These are phyloP conservation scores for Lathyrus aphaca DNA, from an alignment of 306 rosid species.

Conservation along the genomic window DNA sequence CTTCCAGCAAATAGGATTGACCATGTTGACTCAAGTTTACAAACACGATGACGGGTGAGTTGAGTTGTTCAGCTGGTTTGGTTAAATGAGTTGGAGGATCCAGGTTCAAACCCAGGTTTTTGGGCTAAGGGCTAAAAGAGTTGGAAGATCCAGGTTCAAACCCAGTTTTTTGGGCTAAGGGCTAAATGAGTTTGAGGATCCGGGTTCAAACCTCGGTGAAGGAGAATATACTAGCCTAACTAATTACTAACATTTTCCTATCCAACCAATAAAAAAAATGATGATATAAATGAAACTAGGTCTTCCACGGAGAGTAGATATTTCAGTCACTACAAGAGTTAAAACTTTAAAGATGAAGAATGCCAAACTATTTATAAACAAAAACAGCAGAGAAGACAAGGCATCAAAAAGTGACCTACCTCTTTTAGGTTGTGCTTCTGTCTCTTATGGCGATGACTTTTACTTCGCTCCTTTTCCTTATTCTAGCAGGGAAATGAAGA, in stretches of 20 bases:
- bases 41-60: background rate
- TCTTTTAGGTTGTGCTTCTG: constrained; percentile 73
- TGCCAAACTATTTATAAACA: constrained; percentile 14
- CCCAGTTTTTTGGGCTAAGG: no score
- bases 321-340: constrained; percentile 8
- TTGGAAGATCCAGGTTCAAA: no score
- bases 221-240: no score
- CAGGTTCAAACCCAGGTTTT: no score
- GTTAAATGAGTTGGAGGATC: no score
- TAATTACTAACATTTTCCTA: no score
- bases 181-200: no score
- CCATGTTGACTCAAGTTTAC: background rate
- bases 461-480: constrained; percentile 77
- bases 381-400: constrained; percentile 1
- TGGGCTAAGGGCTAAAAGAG: no score
- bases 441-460: constrained; percentile 66
- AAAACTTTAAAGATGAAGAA: constrained; percentile 22
- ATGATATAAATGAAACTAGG: background rate
- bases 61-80: no score
- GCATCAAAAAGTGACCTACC: constrained; percentile 56
- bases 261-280: background rate
- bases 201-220: no score
- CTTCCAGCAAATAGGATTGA: constrained; percentile 5
- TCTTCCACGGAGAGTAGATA: background rate
- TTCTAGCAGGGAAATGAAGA: constrained; percentile 40